Evolutionary conservation across 2,329 filamentous ascomycete genomes (phyloP), one percentile per base, ranked within the genome.

Genomic region (Phialophora macrospora): DNA sequence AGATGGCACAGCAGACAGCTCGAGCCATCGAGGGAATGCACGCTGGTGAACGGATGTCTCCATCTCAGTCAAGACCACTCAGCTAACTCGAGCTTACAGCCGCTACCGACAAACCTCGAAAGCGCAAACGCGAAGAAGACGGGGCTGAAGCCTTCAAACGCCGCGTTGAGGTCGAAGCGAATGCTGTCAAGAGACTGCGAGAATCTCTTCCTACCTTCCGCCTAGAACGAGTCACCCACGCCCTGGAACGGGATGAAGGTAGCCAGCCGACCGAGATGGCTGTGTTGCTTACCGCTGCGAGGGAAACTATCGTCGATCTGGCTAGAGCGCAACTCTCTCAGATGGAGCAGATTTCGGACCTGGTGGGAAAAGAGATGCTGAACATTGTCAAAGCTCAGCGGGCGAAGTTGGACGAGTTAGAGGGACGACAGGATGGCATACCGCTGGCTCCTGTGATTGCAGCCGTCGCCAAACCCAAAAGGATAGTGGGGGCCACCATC

Each of bases 271-370:
- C 64, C 20, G 67, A 65, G 24, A 56, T 66, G 55, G 57, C 65
- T 26, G 60, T 69, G 20, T 24, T 67, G 12, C 54, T 64, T 46
- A 61, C 63, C 5, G 48, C 65, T 4, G 65, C 67, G 5, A 44
- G 58, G 44, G 67, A 69, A 5, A 67, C 63, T 12, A 64, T 69
- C 54, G 32, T 69, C 32, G 67, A 69, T 46, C 60, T 69, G 8
- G 64, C 67, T 17, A 67, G 48, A 48, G 55, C 61, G 32, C 67
- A 69, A 44, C 28, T 69, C 17, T 17, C 41, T 28, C 62, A 65
- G 26, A 65, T 62, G 9, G 60, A 64, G 51, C 48, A 51, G 12
- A 56, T 57, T 20, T 59, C 55, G 20, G 44, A 64, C 12, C 32
- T 26, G 26, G 58, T 66, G 20, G 60, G 64, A 30, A 46, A 48